Conservation (phyloP, 2,329 filamentous ascomycete species). For the Cladophialophora psammophila region DNA sequence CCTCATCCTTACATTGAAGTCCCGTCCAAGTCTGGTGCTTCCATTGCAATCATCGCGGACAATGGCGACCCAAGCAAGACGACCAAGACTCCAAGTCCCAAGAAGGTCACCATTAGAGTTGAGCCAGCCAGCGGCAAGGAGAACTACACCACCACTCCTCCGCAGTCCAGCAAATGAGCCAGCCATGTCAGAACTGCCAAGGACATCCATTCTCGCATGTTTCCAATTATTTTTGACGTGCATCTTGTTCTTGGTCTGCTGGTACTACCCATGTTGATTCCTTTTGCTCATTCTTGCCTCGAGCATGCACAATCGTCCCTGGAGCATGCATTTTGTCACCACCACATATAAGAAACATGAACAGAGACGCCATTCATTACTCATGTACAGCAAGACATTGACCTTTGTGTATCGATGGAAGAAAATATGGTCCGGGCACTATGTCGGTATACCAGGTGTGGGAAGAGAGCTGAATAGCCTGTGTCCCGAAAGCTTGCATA, state of each 20-base stretch:
- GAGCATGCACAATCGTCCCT: constrained; percentile 31
- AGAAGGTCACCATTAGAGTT: constrained; percentile 49
- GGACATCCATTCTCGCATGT: constrained; percentile 24
- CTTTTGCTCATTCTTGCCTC: constrained; percentile 34
- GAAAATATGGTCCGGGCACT: constrained; percentile 21
- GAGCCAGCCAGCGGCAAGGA: constrained; percentile 51
- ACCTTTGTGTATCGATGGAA: constrained; percentile 28
- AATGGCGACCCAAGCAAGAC: constrained; percentile 41
- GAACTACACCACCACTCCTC: constrained; percentile 46
- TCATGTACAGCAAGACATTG: constrained; percentile 27
- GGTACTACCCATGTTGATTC: constrained; percentile 30
- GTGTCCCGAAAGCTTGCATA: constrained; percentile 26
- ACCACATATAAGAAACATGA: constrained; percentile 13
- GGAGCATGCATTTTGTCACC: constrained; percentile 25
- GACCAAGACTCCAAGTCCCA: constrained; percentile 51
- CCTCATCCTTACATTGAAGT: constrained; percentile 42
- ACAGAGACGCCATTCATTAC: constrained; percentile 24
- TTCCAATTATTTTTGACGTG: constrained; percentile 32
- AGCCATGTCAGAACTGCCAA: constrained; percentile 16
- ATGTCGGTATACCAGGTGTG: constrained; percentile 26
- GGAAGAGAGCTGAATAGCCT: constrained; percentile 18
- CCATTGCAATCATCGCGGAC: constrained; percentile 43
- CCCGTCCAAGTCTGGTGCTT: constrained; percentile 47
- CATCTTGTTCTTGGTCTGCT: constrained; percentile 33
- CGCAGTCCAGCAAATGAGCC: constrained; percentile 41